Evolutionary conservation across 176 grass and related monocot species (phyloP), one percentile per base, ranked within the genome.

Genomic region (Stipa capillata): DNA sequence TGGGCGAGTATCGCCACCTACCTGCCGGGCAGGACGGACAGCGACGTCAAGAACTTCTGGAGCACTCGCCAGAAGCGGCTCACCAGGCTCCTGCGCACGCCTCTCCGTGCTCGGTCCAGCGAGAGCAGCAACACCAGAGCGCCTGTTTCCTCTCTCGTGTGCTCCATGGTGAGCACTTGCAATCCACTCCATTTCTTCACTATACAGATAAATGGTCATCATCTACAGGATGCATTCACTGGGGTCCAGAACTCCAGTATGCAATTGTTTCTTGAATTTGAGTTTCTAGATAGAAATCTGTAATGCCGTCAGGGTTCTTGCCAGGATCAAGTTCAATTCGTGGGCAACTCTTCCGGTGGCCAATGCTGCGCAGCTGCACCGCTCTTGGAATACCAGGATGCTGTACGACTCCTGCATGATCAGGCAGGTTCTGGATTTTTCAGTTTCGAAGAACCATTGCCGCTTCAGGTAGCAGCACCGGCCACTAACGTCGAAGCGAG

Each of bases 31-130:
- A 83, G 89, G 76, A 98, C 92, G 25, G 92, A 98, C 83, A 94
- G 91, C 21, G 92, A 94, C 17, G 92, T 94, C 21, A 94, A 98
- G 69, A 98, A 94, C 70, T 98, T 94, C 78, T 98, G 96, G 96
- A 94, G 92, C 69, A 89, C 86, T 15, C 90, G 85, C 50, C 83
- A 88, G 54, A 98, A 98, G 90, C 71, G 87, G 24, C 66, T 98
- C 20, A 85, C 92, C 50, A 86, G 90, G 86, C 87, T 91, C 42
- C 76, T 91, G 9, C 57, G 76, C 18, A 21, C 76, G 17, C 84
- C 84, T 1, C 84, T 81, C 41, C 84, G 50, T 23, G 7, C 41
- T 36, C 53, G 65, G 0, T 17, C 87, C 71, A 36, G 43, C 44
- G 87, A 84, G 57, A 70, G 16, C 76, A 62, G 42, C 54, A 76